Conservation (phyloP, 768 basidiomycete genomes). For the Tylopilus felleus region DNA sequence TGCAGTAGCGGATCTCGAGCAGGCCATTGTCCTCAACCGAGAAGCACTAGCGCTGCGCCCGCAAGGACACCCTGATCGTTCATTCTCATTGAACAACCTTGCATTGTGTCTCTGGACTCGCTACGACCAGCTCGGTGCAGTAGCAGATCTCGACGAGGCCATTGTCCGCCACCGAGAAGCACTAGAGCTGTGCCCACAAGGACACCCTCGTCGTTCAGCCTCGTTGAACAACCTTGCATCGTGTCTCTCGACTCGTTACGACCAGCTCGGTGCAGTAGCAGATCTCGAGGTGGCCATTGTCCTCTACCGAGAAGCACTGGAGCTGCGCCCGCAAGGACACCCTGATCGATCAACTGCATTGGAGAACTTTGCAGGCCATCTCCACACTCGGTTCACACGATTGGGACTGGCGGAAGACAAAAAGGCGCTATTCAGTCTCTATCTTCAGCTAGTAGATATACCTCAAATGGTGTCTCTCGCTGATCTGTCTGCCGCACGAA, state of each 20-base stretch:
- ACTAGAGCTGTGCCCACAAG: neutral
- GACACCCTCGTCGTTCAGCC: neutral
- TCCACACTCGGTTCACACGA: neutral
- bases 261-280: neutral
- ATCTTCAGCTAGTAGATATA: no score
- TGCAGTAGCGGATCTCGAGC: neutral
- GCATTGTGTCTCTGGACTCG: no score
- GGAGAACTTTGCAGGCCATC: neutral
- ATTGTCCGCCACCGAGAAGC: neutral
- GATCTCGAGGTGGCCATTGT: neutral
- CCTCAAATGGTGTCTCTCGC: no score
- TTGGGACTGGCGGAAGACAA: neutral
- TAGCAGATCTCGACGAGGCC: neutral
- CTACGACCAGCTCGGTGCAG: no score
- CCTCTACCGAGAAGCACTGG: neutral
- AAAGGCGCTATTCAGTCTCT: no score
- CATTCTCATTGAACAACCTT: neutral
- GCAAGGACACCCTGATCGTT: neutral
- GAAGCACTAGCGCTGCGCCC: neutral
- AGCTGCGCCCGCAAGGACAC: neutral
- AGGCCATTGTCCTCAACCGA: neutral
- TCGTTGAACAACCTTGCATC: neutral
- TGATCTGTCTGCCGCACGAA: no score
- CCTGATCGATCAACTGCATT: neutral
- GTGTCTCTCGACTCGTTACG: neutral